Conservation (phyloP, 306 rosid species). For the Cucumis hystrix region DNA sequence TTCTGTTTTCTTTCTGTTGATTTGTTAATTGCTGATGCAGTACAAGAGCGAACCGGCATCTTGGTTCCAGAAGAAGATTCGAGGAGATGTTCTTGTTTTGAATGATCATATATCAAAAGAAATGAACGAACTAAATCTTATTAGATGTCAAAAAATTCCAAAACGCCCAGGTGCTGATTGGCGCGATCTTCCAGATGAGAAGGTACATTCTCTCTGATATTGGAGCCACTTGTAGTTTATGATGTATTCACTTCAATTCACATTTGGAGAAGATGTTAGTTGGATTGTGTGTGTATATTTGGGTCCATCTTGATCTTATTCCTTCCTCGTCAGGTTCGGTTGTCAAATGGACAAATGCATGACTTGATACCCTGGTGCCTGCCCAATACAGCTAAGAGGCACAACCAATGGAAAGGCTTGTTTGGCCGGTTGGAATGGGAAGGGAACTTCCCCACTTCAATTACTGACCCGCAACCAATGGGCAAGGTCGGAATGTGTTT, state of each 20-base stretch:
- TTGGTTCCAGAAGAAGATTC: constrained; percentile 83
- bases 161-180: constrained; percentile 94
- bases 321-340: constrained; percentile 27
- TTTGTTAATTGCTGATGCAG: constrained; percentile 21
- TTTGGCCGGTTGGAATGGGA: constrained; percentile 96
- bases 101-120: constrained; percentile 88
- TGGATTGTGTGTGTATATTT: background rate
- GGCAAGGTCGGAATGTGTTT: constrained; percentile 99
- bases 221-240: background rate
- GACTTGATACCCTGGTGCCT: constrained; percentile 98
- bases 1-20: background rate
- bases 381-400: constrained; percentile 95
- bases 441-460: constrained; percentile 93
- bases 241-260: background rate
- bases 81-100: constrained; percentile 58
- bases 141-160: constrained; percentile 78
- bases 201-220: constrained; percentile 29
- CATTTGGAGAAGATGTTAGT: background rate
- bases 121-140: constrained; percentile 85
- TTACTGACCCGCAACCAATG: constrained; percentile 97
- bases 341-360: constrained; percentile 64
- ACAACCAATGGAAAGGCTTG: constrained; percentile 95
- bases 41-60: constrained; percentile 65
- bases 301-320: background rate
- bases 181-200: constrained; percentile 88